phyloP scores from a whole-genome alignment of 352 stramenopile genomes.

The Halophytophthora batemanensis region DNA sequence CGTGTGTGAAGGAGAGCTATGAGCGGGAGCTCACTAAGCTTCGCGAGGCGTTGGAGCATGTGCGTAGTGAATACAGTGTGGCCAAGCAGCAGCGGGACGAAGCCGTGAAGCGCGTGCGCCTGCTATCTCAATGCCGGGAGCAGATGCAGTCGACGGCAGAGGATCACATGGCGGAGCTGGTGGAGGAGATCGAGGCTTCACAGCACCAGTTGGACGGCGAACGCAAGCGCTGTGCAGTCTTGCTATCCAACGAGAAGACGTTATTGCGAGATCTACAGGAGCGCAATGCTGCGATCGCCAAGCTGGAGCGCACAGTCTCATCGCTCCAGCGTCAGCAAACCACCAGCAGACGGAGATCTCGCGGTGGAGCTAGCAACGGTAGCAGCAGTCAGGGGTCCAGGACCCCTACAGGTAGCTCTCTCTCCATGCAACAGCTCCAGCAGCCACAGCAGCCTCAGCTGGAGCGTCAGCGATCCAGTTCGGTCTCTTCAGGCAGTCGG shows the following conservation, averaged over 20 bases:
- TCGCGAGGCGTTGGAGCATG: slow-evolving; percentile 31
- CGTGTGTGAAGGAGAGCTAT: slow-evolving; percentile 52
- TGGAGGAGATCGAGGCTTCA: slow-evolving; percentile 67
- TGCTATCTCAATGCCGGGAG: slow-evolving; percentile 58
- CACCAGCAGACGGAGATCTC: no score
- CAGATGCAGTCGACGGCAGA: slow-evolving; percentile 65
- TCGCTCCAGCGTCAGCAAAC: slow-evolving; percentile 23
- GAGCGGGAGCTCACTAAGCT: slow-evolving; percentile 51
- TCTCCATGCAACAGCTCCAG: slow-evolving; percentile 14
- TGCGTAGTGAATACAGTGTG: slow-evolving; percentile 40
- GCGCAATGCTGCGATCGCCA: slow-evolving; percentile 47
- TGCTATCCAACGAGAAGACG: slow-evolving; percentile 67
- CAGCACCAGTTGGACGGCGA: slow-evolving; percentile 67
- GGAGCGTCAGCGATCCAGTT: slow-evolving; percentile 14
- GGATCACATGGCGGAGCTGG: slow-evolving; percentile 54
- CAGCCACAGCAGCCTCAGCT: slow-evolving; percentile 9
- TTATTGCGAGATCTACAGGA: slow-evolving; percentile 70
- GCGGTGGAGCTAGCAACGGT: slow-evolving; percentile 15
- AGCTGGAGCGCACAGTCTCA: slow-evolving; percentile 47
- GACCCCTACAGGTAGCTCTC: no score
- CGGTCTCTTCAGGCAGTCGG: slow-evolving; percentile 6
- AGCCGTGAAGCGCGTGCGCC: slow-evolving; percentile 48
- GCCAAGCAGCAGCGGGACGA: slow-evolving; percentile 55
- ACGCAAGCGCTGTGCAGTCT: slow-evolving; percentile 55
- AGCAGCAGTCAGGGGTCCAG: slow-evolving; percentile 6